These are phyloP conservation scores for Zizania latifolia DNA, from an alignment of 176 grass and related monocot genomes.

Conservation along the genomic window DNA sequence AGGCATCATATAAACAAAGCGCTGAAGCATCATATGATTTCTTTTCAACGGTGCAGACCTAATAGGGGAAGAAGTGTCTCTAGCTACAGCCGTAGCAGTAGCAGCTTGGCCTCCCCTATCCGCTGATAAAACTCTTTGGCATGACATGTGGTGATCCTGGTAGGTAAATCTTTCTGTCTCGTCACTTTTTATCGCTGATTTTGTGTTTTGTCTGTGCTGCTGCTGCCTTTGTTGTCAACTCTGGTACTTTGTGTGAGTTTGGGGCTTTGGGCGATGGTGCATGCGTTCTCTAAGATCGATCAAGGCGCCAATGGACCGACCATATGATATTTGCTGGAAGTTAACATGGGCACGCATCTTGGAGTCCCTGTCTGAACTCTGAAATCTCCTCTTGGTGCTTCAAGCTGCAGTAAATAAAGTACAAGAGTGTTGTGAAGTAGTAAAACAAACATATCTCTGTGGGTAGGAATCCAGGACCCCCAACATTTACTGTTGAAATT, in stretches of 20 bases:
- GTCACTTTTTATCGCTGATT: background rate
- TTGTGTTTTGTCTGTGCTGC: conserved; percentile 8
- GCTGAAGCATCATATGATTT: background rate
- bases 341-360: background rate
- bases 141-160: background rate
- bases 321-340: background rate
- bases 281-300: background rate
- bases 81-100: conserved; percentile 52
- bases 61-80: conserved; percentile 43
- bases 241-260: conserved; percentile 5
- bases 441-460: no score
- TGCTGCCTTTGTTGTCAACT: background rate
- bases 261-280: background rate
- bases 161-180: conserved; percentile 44
- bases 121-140: conserved; percentile 9
- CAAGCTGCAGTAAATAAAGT: background rate
- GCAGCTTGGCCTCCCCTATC: conserved; percentile 40
- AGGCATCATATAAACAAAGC: background rate
- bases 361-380: background rate
- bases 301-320: background rate
- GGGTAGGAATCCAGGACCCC: background rate
- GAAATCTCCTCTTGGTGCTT: background rate
- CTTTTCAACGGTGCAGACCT: conserved; percentile 31
- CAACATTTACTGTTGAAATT: background rate
- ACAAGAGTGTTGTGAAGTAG: background rate